Conservation (phyloP, 371 early-diverging fungal species). For the Phascolomyces articulosus region DNA sequence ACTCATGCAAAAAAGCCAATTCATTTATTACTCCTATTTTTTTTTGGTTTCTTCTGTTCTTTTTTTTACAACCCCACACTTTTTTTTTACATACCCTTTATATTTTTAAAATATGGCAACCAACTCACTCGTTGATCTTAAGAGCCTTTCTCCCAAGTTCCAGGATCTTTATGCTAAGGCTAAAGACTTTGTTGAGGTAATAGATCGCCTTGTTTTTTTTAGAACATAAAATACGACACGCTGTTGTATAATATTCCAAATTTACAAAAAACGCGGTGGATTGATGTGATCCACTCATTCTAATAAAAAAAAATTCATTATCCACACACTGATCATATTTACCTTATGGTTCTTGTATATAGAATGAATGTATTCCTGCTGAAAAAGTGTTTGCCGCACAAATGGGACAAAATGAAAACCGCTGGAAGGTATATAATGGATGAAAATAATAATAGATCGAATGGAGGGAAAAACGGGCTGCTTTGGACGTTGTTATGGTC, state of each 20-base stretch:
- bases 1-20: neutral
- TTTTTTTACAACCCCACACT: neutral
- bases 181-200: slow-evolving; percentile 80
- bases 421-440: slow-evolving; percentile 76
- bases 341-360: neutral
- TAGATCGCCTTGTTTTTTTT: no score
- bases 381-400: slow-evolving; percentile 76
- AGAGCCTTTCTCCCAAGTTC: slow-evolving; percentile 65
- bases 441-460: neutral
- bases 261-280: neutral
- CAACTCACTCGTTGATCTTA: slow-evolving; percentile 44
- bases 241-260: neutral
- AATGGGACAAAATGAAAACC: slow-evolving; percentile 72
- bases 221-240: no score
- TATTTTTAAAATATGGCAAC: slow-evolving; percentile 37
- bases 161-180: slow-evolving; percentile 70
- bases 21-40: neutral
- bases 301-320: no score
- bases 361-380: slow-evolving; percentile 96
- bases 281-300: neutral
- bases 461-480: neutral
- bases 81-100: slow-evolving; percentile 5
- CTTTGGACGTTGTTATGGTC: no score
- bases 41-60: neutral
- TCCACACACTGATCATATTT: no score